Evolutionary conservation across 345 rosid genomes (phyloP), one percentile per base, ranked within the genome.

Genomic region (Sonneratia alba): DNA sequence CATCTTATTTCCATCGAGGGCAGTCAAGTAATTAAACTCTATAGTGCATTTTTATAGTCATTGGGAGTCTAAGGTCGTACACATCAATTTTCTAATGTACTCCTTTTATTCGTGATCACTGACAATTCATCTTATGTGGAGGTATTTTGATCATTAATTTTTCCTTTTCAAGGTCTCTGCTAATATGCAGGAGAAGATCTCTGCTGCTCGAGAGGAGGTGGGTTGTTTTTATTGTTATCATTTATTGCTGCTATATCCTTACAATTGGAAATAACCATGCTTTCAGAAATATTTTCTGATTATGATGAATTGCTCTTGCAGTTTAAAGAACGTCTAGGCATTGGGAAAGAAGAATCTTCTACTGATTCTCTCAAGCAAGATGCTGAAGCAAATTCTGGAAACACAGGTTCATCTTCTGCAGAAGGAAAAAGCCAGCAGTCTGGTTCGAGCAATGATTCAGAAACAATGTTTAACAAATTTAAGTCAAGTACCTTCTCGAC

Each of bases 191-290:
- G 99, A 92, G 79, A 90, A 80, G 83, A 71, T 95, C 49, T 83
- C 94, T 45, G 85, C 96, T 73, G 91, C 97, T 67, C 82, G 86
- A 72, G 97, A 92, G 78, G 99, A 95, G 97, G 97, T 92, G 21
- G 78, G 67, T 78, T 77, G 64, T 22, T 38, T 18, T 53, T 36
- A 36, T 70, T 43, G 66, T 74, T 74, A 10, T 62, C 10, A 10
- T 13, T 27, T 62, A 62, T 27, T 34, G 18, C 12, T 32, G 16
- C 66, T 24, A 15, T 61, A 22, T 24, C 37, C 66, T 34, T 62
- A 4, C 12, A 24, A n/a, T 59, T 4, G 32, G 36, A 27, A 12
- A 27, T 62, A 15, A 34, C 19, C 63, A n/a, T 9, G 14, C 24
- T 22, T 57, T n/a, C 14, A 8, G n/a, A 57, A 57, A 5, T 53